These are phyloP conservation scores for Whalleya microplaca DNA, from an alignment of 2,329 filamentous ascomycete species.

Conservation along the genomic window DNA sequence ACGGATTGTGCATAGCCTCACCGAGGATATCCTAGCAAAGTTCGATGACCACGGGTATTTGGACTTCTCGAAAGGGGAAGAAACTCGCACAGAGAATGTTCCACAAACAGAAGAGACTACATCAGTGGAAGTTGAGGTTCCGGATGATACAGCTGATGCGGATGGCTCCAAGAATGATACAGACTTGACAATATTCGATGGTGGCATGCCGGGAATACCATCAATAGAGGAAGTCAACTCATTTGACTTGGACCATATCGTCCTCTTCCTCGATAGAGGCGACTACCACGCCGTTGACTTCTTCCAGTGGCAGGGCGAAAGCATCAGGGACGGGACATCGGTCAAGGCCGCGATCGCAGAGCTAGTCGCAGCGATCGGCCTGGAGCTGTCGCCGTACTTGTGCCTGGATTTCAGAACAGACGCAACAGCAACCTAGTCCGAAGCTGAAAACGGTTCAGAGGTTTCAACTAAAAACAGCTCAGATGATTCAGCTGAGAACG, in stretches of 20 bases:
- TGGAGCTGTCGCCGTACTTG: conserved; percentile 58
- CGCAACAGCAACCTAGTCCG: background rate
- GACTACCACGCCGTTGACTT: conserved; percentile 38
- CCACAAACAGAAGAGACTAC: background rate
- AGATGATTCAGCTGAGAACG: too few relatives aligned
- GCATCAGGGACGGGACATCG: conserved; percentile 51
- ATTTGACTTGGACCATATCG: conserved; percentile 63
- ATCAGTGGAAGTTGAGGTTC: conserved; percentile 14
- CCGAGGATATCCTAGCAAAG: conserved; percentile 52
- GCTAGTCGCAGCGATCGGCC: conserved; percentile 67
- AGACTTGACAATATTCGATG: conserved; percentile 53
- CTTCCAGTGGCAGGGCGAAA: conserved; percentile 60
- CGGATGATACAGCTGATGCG: background rate
- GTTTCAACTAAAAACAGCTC: too few relatives aligned
- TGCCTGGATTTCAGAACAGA: conserved; percentile 57
- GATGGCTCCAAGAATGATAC: conserved; percentile 22
- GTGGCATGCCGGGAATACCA: conserved; percentile 70
- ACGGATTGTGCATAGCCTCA: conserved; percentile 40
- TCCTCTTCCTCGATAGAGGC: conserved; percentile 49
- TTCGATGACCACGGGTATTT: conserved; percentile 63
- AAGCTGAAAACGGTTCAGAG: too few relatives aligned
- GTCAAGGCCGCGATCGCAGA: conserved; percentile 69
- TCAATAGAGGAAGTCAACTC: conserved; percentile 55
- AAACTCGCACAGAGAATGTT: conserved; percentile 1
- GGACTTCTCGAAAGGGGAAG: conserved; percentile 43